phyloP scores from a whole-genome alignment of 1,284 basidiomycete genomes.

The Coniferiporia weirii region DNA sequence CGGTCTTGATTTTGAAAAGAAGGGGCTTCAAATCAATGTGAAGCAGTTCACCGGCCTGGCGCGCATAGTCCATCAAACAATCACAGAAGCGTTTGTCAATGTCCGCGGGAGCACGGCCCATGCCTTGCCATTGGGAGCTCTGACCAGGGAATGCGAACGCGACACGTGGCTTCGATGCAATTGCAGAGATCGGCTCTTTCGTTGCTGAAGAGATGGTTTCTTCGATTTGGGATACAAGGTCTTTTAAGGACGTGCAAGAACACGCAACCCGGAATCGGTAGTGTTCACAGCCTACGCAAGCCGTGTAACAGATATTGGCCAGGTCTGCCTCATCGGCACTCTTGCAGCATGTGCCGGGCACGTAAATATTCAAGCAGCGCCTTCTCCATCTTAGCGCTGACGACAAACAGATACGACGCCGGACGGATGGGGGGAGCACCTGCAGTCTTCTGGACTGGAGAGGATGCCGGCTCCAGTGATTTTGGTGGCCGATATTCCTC shows the following conservation, averaged over 20 bases:
- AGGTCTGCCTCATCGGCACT: constrained; percentile 24
- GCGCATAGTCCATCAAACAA: constrained; percentile 27
- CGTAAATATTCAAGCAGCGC: constrained; percentile 29
- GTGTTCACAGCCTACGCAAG: constrained; percentile 32
- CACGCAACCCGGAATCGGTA: constrained; percentile 33
- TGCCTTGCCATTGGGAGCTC: constrained; percentile 33
- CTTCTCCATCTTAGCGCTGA: constrained; percentile 31
- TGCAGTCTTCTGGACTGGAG: background rate
- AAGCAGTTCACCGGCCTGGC: constrained; percentile 21
- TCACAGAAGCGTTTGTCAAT: constrained; percentile 27
- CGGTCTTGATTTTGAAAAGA: constrained; percentile 14
- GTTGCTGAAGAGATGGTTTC: constrained; percentile 17
- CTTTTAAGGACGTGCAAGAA: constrained; percentile 28
- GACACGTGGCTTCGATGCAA: constrained; percentile 18
- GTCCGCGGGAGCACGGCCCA: constrained; percentile 30
- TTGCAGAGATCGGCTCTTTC: constrained; percentile 11
- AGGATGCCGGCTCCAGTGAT: background rate
- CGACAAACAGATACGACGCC: constrained; percentile 25
- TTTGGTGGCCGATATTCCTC: constrained; percentile 28
- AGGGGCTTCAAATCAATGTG: constrained; percentile 2
- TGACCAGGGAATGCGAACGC: constrained; percentile 35
- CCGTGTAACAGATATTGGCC: constrained; percentile 32
- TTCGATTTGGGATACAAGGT: constrained; percentile 28
- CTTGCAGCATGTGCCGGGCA: constrained; percentile 26
- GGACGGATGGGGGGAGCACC: background rate